These are phyloP conservation scores for Torulaspora delbrueckii DNA, from an alignment of 805 yeast genomes.

Conservation along the genomic window DNA sequence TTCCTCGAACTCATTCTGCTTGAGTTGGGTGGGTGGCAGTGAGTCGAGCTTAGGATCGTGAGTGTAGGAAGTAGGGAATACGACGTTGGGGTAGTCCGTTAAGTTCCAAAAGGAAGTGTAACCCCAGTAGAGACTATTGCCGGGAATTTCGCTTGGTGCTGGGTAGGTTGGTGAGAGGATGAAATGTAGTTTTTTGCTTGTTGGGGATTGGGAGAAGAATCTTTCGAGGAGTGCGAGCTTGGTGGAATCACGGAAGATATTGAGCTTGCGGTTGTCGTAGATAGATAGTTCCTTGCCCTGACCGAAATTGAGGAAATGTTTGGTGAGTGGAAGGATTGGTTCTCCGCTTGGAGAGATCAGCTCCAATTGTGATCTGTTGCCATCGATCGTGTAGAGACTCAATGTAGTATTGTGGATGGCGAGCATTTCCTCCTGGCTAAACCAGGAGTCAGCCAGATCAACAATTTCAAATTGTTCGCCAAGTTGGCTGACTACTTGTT, in stretches of 20 bases:
- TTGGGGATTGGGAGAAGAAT: constrained; percentile 14
- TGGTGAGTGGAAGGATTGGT: constrained; percentile 59
- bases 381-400: constrained; percentile 58
- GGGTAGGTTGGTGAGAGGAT: constrained; percentile 63
- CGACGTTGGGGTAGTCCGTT: constrained; percentile 64
- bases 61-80: constrained; percentile 55
- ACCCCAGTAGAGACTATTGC: constrained; percentile 68
- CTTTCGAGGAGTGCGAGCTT: constrained; percentile 41
- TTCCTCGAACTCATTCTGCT: constrained; percentile 21
- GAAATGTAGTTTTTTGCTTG: constrained; percentile 43
- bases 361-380: constrained; percentile 53
- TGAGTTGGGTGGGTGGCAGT: constrained; percentile 10
- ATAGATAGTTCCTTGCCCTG: constrained; percentile 48
- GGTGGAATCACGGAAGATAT: constrained; percentile 51
- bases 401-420: constrained; percentile 17
- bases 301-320: constrained; percentile 56
- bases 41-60: constrained; percentile 53
- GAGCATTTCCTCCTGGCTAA: constrained; percentile 22
- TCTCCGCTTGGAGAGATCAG: constrained; percentile 60
- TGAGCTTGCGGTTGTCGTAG: constrained; percentile 52
- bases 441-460: constrained; percentile 31
- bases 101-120: constrained; percentile 72
- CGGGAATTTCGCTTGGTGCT: constrained; percentile 67
- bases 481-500: constrained; percentile 50
- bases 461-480: constrained; percentile 59